Evolutionary conservation across 345 rosid genomes (phyloP), one percentile per base, ranked within the genome.

Genomic region (Leavenworthia alabamica): DNA sequence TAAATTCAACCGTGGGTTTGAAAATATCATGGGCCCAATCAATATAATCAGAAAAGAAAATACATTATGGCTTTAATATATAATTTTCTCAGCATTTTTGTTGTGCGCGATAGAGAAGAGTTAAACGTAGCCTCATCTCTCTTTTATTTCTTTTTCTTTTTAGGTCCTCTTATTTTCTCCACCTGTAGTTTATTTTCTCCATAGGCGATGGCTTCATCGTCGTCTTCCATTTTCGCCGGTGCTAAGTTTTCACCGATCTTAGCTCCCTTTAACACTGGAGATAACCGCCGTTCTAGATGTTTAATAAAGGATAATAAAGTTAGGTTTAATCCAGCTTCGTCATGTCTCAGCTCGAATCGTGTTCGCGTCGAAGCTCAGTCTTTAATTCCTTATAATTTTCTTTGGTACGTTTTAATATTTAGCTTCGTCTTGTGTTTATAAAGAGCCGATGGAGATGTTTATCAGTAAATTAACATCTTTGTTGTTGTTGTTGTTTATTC

Each of bases 161-260:
- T 7, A 12, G 10, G 7, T 54, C 14, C 20, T 43, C 28, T 14
- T 16, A 35, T 59, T 35, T 40, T 46, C 41, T 51, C 46, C 15
- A 37, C 67, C 47, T 16, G 19, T 44, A 16, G 43, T 52, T 66
- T 24, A n/a, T 44, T 24, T 17, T 56, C 41, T 20, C 37, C 22
- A 40, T 16, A 54, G 32, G 35, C 65, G 72, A 78, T 78, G 82
- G 71, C 79, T 22, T 57, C 76, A 49, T 78, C 79, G 16, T 60
- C 81, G 10, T 68, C 79, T 44, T 75, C 60, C 48, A 58, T 69
- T 28, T 72, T 73, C 17, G 31, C 82, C 11, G 79, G 72, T 23
- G 65, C 51, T 31, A 66, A 39, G 52, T 22, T 61, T 11, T 70
- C 73, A 47, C 75, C 70, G 35, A 69, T 70, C 45, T 29, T 67